These are phyloP conservation scores for Wickerhamomyces alni DNA, from an alignment of 805 yeast species.

Conservation along the genomic window DNA sequence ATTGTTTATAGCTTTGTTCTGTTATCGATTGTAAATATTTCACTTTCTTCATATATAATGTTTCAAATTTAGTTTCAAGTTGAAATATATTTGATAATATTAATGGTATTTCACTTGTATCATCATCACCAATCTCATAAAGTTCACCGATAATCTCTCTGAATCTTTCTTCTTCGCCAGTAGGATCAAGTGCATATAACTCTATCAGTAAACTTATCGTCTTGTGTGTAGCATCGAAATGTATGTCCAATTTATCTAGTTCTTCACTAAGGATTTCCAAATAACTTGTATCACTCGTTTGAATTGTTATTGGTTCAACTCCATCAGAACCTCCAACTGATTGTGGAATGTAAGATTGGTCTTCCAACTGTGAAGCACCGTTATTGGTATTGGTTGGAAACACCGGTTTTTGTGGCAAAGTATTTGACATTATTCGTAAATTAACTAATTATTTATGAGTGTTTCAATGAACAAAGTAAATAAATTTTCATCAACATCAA, in stretches of 20 bases:
- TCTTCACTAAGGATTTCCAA: not conserved
- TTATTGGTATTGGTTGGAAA: too few relatives aligned
- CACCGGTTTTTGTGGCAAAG: too few relatives aligned
- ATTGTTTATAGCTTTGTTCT: slow-evolving; percentile 7
- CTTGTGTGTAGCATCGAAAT: not conserved
- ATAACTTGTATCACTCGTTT: not conserved
- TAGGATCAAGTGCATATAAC: not conserved
- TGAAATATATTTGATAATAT: slow-evolving; percentile 2
- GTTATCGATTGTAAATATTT: slow-evolving; percentile 4
- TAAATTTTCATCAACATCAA: too few relatives aligned
- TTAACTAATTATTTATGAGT: too few relatives aligned
- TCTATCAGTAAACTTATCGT: not conserved
- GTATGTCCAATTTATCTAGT: not conserved
- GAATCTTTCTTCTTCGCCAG: not conserved
- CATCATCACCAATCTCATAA: too few relatives aligned
- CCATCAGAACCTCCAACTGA: not conserved
- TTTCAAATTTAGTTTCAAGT: slow-evolving; percentile 12
- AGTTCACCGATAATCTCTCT: not conserved
- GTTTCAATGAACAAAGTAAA: too few relatives aligned
- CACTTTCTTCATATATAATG: slow-evolving; percentile 4
- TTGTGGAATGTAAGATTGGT: not conserved
- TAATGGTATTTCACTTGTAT: not conserved
- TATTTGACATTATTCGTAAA: too few relatives aligned
- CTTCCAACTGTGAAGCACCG: slow-evolving; percentile 1
- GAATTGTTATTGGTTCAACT: not conserved